Evolutionary conservation across 768 basidiomycete genomes (phyloP).

Genomic region (Termitomyces sp.): DNA sequence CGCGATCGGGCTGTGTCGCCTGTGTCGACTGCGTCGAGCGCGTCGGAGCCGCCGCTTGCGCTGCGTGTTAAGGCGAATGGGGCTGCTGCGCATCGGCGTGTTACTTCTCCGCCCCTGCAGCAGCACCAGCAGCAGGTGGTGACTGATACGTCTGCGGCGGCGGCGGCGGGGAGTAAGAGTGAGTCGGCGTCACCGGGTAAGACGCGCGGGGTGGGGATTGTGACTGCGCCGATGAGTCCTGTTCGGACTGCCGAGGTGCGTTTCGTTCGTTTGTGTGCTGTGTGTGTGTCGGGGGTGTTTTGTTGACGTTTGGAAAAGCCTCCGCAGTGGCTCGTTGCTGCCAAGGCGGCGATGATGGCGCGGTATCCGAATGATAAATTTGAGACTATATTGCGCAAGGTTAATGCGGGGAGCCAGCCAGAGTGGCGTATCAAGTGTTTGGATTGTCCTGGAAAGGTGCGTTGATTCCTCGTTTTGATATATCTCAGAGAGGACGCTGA

Average conservation of each 20-base stretch:
- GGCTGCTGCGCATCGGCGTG: not conserved
- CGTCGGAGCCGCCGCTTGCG: conserved; percentile 70
- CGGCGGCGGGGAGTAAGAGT: not conserved
- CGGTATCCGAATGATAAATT: conserved; percentile 82
- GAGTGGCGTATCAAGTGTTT: conserved; percentile 92
- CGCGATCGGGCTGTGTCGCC: conserved; percentile 65
- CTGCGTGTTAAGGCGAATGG: conserved; percentile 34
- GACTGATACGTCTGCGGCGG: too few species aligned
- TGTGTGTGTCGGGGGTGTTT: not conserved
- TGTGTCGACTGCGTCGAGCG: conserved; percentile 68
- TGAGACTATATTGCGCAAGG: conserved; percentile 65
- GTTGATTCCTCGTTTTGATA: too few species aligned
- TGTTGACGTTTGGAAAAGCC: conserved; percentile 26
- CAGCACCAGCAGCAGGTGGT: too few species aligned
- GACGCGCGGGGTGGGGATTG: not conserved
- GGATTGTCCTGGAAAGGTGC: conserved; percentile 91
- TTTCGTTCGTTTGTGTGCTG: not conserved
- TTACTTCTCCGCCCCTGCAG: too few species aligned
- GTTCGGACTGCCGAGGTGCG: conserved; percentile 19
- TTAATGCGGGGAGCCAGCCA: conserved; percentile 44
- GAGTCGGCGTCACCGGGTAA: not conserved
- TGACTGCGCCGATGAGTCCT: conserved; percentile 19
- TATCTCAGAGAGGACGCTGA: too few species aligned
- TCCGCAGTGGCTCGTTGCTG: conserved; percentile 67
- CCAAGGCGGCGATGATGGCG: conserved; percentile 52